Evolutionary conservation across 805 yeast genomes (phyloP).

Genomic region (Ogataea trehalophila): DNA sequence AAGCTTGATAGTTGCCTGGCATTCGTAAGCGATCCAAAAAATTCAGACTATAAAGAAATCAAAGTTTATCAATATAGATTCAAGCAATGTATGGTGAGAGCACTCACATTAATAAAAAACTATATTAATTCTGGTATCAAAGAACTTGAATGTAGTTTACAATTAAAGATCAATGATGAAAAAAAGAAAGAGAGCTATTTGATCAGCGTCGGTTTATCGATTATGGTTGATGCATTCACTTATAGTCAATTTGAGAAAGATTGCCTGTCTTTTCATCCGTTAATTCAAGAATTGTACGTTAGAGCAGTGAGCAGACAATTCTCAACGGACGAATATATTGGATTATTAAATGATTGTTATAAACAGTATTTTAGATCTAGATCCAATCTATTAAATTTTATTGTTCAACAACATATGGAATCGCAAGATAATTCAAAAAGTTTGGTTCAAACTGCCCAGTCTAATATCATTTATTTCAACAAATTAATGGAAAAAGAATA

Average conservation of each 20-base stretch:
- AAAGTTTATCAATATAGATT: constrained; percentile 67
- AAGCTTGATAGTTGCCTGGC: constrained; percentile 63
- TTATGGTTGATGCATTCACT: constrained; percentile 57
- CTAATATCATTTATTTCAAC: constrained; percentile 53
- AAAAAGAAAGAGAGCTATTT: constrained; percentile 12
- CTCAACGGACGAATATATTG: constrained; percentile 46
- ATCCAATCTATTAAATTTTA: constrained; percentile 39
- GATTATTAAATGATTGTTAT: constrained; percentile 62
- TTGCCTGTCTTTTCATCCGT: constrained; percentile 11
- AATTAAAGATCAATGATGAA: constrained; percentile 16
- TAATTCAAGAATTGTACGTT: constrained; percentile 25
- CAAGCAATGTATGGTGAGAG: constrained; percentile 78
- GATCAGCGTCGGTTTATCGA: constrained; percentile 21
- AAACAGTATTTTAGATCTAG: constrained; percentile 60
- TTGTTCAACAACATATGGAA: constrained; percentile 25
- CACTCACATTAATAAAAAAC: constrained; percentile 68
- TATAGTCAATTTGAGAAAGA: constrained; percentile 56
- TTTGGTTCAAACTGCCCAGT: constrained; percentile 58
- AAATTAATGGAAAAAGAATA: constrained; percentile 59
- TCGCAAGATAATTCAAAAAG: constrained; percentile 25
- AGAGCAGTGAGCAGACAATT: constrained; percentile 18
- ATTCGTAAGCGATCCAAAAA: constrained; percentile 51
- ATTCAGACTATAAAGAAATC: constrained; percentile 54
- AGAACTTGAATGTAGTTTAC: constrained; percentile 25
- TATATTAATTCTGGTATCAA: constrained; percentile 48